These are phyloP conservation scores for Dictyostelium purpureum DNA, from an alignment of 78 protist genomes.

Conservation along the genomic window DNA sequence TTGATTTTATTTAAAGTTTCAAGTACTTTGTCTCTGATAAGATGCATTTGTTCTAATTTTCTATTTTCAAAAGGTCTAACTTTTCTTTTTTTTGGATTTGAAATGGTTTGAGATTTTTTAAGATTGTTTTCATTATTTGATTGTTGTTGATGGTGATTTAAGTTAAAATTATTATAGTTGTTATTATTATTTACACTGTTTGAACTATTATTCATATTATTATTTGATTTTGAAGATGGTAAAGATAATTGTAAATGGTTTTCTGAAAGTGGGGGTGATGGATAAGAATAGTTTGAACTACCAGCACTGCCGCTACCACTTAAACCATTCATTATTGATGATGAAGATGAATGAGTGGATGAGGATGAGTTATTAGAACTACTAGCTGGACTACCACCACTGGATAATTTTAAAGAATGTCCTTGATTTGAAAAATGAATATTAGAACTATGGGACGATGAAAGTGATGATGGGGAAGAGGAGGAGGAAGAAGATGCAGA, in stretches of 20 bases:
- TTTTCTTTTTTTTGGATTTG: slow-evolving; percentile 1
- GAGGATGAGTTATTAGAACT: background rate
- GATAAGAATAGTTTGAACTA: background rate
- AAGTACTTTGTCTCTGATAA: background rate
- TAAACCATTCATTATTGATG: background rate
- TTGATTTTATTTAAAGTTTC: background rate
- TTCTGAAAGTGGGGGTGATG: slow-evolving; percentile 4
- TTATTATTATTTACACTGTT: background rate
- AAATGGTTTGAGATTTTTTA: background rate
- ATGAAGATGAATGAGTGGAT: background rate
- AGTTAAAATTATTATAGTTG: background rate
- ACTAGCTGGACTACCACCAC: background rate
- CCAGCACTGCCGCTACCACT: background rate
- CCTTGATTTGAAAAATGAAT: too few relatives aligned
- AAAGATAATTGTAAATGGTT: background rate
- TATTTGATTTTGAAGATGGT: background rate
- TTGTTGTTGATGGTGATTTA: background rate
- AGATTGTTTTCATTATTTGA: background rate
- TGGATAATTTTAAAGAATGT: too few relatives aligned
- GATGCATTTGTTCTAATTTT: background rate
- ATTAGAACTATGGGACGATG: background rate
- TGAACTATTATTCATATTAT: background rate
- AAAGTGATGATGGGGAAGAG: background rate
- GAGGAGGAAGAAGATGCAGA: background rate
- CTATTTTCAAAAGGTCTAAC: background rate